These are phyloP conservation scores for Solanum hybrid DNA, from an alignment of 305 asterid genomes.

Conservation along the genomic window DNA sequence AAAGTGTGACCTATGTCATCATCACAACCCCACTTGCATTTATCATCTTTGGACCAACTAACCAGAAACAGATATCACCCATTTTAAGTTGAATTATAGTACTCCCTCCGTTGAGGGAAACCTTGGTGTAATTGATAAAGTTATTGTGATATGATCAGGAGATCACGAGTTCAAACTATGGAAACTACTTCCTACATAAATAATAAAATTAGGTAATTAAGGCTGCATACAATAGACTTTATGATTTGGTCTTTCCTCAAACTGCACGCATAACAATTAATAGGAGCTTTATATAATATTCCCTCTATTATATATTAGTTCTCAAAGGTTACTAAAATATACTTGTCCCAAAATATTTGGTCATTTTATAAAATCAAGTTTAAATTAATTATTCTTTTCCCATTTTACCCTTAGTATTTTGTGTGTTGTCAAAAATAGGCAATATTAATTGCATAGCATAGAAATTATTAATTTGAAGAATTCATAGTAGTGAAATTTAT, in stretches of 20 bases:
- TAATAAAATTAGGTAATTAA: too few relatives aligned
- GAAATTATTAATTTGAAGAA: not conserved
- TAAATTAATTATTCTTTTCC: not conserved
- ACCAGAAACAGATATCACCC: not conserved
- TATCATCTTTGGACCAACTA: not conserved
- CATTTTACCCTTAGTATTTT: not conserved
- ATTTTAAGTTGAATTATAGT: too few relatives aligned
- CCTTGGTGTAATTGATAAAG: not conserved
- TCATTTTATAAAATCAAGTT: not conserved
- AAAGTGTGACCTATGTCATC: too few relatives aligned
- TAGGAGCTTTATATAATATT: not conserved
- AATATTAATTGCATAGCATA: not conserved
- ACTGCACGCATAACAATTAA: not conserved
- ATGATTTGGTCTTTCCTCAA: not conserved
- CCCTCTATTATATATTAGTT: too few relatives aligned
- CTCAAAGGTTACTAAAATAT: not conserved
- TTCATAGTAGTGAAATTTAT: not conserved
- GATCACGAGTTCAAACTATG: not conserved
- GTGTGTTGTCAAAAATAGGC: not conserved
- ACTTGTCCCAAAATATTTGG: not conserved
- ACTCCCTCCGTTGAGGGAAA: not conserved
- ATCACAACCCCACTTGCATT: not conserved
- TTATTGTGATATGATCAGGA: not conserved
- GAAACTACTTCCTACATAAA: not conserved
- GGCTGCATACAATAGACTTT: not conserved